Base-by-base conservation (phyloP, 352 stramenopile species). In the Phytophthora hibernalis region DNA sequence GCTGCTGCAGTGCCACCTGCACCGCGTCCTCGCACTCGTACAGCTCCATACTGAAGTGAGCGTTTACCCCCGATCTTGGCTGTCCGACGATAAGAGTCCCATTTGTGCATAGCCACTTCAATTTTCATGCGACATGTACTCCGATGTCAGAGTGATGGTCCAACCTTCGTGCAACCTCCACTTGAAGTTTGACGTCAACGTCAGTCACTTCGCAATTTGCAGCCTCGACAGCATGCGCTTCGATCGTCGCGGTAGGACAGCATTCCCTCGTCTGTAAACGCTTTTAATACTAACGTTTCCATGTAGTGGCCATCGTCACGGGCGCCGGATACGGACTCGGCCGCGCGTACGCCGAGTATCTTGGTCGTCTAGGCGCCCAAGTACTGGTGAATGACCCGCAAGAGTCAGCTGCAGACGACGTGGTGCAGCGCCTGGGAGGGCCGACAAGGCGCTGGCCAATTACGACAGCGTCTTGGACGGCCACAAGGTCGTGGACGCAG, bases 311-410 rank as follows among this genome's bases (percentile, higher is more conserved):
- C 35, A 92, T 97, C 51, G 82, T 97, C 31, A 97, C 90, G 5
- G 90, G 90, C 9, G 89, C 90, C 12, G 87, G 89, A 12, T 89
- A 93, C 50, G 90, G 90, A n/a, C 70, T 97, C 28, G 90, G 90
- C 35, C 79, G 80, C 45, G 89, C 87, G 18, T 95, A 97, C 60
- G 90, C 90, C 22, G 70, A 94, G 52, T 82, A 90, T 15, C 66
- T 97, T n/a, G 80, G 67, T 18, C 70, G 67, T 16, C 72, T 89
- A 9, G 90, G 90, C 18, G 85, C 89, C 20, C 80, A 77, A 2
- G 86, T 96, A 42, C 66, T 97, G 4, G 89, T 97, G 50, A 97
- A 97, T 61, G 90, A 97, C 66, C 77, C 83, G 22, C 86, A 71
- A 48, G 48, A 38, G 8, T 68, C 69, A 13, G 87, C 87, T 2